These are phyloP conservation scores for Scedosporium dehoogii DNA, from an alignment of 2,329 filamentous ascomycete genomes.

Conservation along the genomic window DNA sequence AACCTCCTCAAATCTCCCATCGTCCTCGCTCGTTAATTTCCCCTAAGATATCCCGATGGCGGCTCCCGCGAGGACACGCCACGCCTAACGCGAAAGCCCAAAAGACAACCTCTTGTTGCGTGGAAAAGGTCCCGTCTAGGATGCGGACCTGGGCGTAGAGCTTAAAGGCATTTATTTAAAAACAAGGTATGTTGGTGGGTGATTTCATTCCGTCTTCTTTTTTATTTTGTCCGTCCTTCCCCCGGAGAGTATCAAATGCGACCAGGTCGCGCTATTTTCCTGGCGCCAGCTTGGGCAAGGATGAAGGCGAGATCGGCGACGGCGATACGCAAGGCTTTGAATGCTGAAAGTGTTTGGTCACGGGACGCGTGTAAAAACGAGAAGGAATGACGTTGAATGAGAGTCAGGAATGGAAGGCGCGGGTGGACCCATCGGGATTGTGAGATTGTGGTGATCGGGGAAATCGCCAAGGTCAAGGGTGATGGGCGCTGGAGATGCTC, in stretches of 20 bases:
- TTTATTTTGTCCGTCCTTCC: background rate
- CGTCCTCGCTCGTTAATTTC: background rate
- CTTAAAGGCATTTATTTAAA: background rate
- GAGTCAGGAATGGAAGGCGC: slow-evolving; percentile 2
- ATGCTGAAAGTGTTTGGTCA: background rate
- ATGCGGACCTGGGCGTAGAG: background rate
- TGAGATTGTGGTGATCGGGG: background rate
- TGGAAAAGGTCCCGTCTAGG: background rate
- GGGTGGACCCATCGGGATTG: background rate
- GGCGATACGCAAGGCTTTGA: background rate
- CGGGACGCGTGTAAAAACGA: background rate
- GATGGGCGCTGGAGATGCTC: background rate
- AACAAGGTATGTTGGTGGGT: slow-evolving; percentile 4
- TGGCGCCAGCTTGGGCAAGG: background rate
- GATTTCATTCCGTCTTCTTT: background rate
- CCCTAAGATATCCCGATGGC: slow-evolving; percentile 7
- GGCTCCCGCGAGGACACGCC: slow-evolving; percentile 2
- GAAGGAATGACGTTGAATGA: background rate
- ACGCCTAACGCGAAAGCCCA: slow-evolving; percentile 3
- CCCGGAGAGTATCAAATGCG: background rate
- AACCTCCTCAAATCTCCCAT: background rate
- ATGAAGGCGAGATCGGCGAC: background rate
- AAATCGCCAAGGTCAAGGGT: background rate
- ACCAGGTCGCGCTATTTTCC: background rate
- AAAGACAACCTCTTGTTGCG: background rate